Base-by-base conservation (phyloP, 768 basidiomycete species). In the Tubosaeta sp. region DNA sequence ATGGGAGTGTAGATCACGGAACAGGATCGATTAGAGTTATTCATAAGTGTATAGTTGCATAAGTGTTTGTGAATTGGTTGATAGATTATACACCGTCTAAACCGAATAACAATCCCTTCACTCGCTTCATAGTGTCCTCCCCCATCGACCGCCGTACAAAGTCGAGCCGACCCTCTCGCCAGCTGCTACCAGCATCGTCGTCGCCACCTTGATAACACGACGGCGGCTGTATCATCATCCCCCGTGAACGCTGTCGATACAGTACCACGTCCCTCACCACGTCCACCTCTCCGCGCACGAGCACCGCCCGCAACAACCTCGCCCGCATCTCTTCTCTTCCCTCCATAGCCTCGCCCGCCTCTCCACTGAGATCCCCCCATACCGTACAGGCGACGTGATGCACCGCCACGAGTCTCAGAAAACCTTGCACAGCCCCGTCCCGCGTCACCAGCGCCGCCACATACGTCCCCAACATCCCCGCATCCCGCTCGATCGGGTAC, bases 381-480 rank as follows among this genome's bases (percentile, higher is more conserved):
- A 92, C 79, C 59, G 75, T 83, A 45, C 76, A 77, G 11, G 92
- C 83, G 22, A 94, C 66, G 61, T 95, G 92, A 61, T 94, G 91
- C 13, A 91, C 60, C 2, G 88, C 88, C 8, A 94, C 70, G 39
- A 84, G 67, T 42, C 79, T 72, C 52, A 88, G 58, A 61, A 93
- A 87, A 0, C 80, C 87, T 6, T 78, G 73, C 1, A 78, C 56
- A 17, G 65, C 59, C 12, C 65, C 31, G 5, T 39, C 54, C 73
- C 74, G 39, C 74, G 55, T 61, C 0, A 65, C 68, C 51, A 62
- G 57, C 34, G 81, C 80, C 10, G 78, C 74, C 14, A 88, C 72
- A 61, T 87, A 90, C 32, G 80, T 76, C 0, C 79, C 76, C 14
- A 93, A 60, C 43, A 94, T 67, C 52, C 85, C 76, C 14, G 76